These are phyloP conservation scores for Nannizziopsis arthrosporioides DNA, from an alignment of 2,329 filamentous ascomycete species.

Conservation along the genomic window DNA sequence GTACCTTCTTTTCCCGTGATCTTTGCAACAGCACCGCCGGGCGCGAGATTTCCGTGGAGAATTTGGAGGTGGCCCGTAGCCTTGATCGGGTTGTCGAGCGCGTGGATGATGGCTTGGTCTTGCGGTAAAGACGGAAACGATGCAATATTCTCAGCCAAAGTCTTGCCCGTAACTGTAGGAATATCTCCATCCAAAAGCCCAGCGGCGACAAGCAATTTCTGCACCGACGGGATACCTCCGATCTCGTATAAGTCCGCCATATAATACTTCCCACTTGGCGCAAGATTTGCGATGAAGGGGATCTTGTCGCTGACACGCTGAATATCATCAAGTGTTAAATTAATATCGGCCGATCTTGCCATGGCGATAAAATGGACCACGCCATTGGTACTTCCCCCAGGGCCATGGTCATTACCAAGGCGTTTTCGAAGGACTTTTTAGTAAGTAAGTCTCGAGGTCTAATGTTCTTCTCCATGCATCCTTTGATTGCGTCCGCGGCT, in stretches of 20 bases:
- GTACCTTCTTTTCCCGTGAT: constrained; percentile 93
- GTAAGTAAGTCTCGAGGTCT: constrained; percentile 70
- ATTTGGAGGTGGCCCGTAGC: constrained; percentile 77
- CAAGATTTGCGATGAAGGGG: constrained; percentile 74
- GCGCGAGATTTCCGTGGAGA: constrained; percentile 74
- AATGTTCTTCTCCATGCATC: constrained; percentile 73
- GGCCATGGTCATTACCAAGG: constrained; percentile 79
- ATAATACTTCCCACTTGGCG: constrained; percentile 70
- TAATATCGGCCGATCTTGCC: constrained; percentile 70
- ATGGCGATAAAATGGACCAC: constrained; percentile 84
- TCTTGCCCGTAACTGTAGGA: constrained; percentile 72
- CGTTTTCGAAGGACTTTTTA: constrained; percentile 73
- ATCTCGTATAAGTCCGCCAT: constrained; percentile 83
- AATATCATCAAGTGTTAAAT: constrained; percentile 69
- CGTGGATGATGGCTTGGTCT: constrained; percentile 71
- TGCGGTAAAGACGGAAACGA: constrained; percentile 65
- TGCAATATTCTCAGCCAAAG: constrained; percentile 68
- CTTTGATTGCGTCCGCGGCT: constrained; percentile 63
- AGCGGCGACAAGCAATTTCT: constrained; percentile 71
- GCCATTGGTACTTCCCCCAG: constrained; percentile 78
- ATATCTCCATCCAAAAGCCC: constrained; percentile 65
- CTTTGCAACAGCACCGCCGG: constrained; percentile 82
- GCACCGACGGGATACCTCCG: constrained; percentile 72
- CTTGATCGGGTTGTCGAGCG: constrained; percentile 75
- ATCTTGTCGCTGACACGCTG: constrained; percentile 71